phyloP scores from a whole-genome alignment of 805 yeast genomes.

The Kodamaea lidongshanica region DNA sequence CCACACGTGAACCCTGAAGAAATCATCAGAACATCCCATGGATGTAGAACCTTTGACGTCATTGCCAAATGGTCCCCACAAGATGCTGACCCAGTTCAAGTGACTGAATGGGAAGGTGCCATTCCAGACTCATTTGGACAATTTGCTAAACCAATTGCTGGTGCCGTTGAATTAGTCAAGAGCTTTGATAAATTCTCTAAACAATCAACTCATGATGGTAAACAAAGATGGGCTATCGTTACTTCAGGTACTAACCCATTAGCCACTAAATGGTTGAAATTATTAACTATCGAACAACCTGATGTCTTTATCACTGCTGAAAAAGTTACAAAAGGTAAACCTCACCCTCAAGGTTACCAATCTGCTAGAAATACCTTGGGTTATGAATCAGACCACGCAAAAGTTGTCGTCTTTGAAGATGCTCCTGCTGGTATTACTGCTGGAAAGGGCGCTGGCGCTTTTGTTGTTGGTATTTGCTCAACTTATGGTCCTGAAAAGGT shows the following conservation, averaged over 20 bases:
- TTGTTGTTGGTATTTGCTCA: slow-evolving; percentile 77
- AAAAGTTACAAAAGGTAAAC: slow-evolving; percentile 74
- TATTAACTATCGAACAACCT: slow-evolving; percentile 57
- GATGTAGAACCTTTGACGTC: slow-evolving; percentile 77
- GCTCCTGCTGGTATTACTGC: slow-evolving; percentile 86
- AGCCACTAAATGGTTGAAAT: slow-evolving; percentile 74
- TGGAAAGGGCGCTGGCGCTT: slow-evolving; percentile 78
- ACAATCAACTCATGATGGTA: slow-evolving; percentile 34
- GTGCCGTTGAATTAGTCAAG: slow-evolving; percentile 60
- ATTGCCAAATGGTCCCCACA: slow-evolving; percentile 70
- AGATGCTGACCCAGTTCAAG: slow-evolving; percentile 60
- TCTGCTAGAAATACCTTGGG: slow-evolving; percentile 47
- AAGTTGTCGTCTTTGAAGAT: slow-evolving; percentile 73
- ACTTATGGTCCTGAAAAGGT: slow-evolving; percentile 67
- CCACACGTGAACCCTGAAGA: slow-evolving; percentile 65
- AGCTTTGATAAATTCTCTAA: slow-evolving; percentile 45
- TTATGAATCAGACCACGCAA: slow-evolving; percentile 27
- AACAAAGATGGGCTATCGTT: slow-evolving; percentile 77
- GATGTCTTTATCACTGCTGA: slow-evolving; percentile 77
- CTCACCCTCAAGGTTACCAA: slow-evolving; percentile 78
- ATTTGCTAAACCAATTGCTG: slow-evolving; percentile 68
- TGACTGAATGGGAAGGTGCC: slow-evolving; percentile 58
- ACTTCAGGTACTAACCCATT: slow-evolving; percentile 75
- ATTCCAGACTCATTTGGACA: slow-evolving; percentile 71
- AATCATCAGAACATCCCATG: slow-evolving; percentile 71